These are phyloP conservation scores for Trypanosoma scelopori DNA, from an alignment of 208 protist species.

Conservation along the genomic window DNA sequence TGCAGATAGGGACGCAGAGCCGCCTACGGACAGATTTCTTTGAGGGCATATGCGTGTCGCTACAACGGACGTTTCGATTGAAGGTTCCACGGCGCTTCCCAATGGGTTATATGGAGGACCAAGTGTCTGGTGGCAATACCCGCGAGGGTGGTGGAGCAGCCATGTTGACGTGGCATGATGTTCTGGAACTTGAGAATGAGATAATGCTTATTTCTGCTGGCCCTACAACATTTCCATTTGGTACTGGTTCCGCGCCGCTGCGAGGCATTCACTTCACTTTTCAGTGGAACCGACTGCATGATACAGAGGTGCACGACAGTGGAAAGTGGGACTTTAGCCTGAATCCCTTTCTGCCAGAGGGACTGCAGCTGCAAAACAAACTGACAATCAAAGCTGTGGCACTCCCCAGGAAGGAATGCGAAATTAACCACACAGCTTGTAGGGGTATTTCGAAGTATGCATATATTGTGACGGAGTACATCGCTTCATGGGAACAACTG, in stretches of 20 bases:
- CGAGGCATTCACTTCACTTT: slow-evolving; percentile 56
- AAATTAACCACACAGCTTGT: slow-evolving; percentile 41
- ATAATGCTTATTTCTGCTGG: slow-evolving; percentile 37
- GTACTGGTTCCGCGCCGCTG: slow-evolving; percentile 49
- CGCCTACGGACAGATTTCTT: slow-evolving; percentile 49
- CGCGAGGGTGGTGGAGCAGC: background rate
- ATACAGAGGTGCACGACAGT: slow-evolving; percentile 59
- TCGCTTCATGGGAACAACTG: background rate
- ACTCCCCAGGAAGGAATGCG: slow-evolving; percentile 41
- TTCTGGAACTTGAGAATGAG: slow-evolving; percentile 60
- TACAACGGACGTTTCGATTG: slow-evolving; percentile 57
- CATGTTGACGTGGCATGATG: slow-evolving; percentile 44
- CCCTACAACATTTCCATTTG: slow-evolving; percentile 56
- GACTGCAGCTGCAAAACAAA: slow-evolving; percentile 38
- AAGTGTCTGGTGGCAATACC: background rate
- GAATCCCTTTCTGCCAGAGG: slow-evolving; percentile 36
- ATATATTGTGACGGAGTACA: slow-evolving; percentile 24
- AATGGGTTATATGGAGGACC: slow-evolving; percentile 10
- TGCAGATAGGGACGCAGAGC: slow-evolving; percentile 69
- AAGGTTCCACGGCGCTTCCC: slow-evolving; percentile 56
- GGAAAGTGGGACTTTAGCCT: slow-evolving; percentile 28
- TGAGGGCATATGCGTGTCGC: slow-evolving; percentile 65
- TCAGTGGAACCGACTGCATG: slow-evolving; percentile 69
- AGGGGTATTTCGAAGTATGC: slow-evolving; percentile 25
- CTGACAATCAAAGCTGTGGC: slow-evolving; percentile 40